Conservation (phyloP, 495 filamentous ascomycete genomes). For the Aspergillus sclerotioniger region DNA sequence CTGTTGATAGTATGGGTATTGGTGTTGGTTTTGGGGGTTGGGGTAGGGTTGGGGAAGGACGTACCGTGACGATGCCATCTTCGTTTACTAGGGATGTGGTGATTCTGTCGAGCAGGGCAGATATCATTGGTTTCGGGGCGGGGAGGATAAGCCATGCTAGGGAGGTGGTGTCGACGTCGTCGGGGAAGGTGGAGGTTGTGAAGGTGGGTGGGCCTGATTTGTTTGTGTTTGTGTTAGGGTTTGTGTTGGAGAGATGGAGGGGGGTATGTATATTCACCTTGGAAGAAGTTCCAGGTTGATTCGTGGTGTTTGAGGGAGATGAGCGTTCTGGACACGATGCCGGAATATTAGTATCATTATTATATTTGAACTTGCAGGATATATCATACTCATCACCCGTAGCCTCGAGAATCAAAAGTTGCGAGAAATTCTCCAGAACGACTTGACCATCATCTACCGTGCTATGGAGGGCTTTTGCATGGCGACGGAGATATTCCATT, state of each 20-base stretch:
- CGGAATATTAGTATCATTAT: too few species aligned
- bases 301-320: constrained; percentile 11
- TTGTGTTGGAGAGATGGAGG: too few species aligned
- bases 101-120: constrained; percentile 25
- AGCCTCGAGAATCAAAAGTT: constrained; percentile 21
- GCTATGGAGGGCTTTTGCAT: background rate
- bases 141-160: constrained; percentile 8
- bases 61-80: constrained; percentile 18
- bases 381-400: constrained; percentile 12
- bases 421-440: constrained; percentile 21
- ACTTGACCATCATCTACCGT: background rate
- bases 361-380: too few species aligned
- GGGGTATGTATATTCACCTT: background rate
- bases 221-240: too few species aligned
- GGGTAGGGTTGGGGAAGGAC: too few species aligned
- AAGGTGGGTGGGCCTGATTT: background rate
- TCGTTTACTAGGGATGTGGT: constrained; percentile 12
- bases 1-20: constrained; percentile 4
- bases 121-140: background rate
- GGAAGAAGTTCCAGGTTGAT: constrained; percentile 19
- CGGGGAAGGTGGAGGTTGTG: constrained; percentile 15
- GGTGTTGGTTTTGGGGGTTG: too few species aligned
- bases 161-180: constrained; percentile 29
- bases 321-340: constrained; percentile 18
- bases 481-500: constrained; percentile 3